Base-by-base conservation (phyloP, 805 yeast species). In the Metschnikowia arizonensis region DNA sequence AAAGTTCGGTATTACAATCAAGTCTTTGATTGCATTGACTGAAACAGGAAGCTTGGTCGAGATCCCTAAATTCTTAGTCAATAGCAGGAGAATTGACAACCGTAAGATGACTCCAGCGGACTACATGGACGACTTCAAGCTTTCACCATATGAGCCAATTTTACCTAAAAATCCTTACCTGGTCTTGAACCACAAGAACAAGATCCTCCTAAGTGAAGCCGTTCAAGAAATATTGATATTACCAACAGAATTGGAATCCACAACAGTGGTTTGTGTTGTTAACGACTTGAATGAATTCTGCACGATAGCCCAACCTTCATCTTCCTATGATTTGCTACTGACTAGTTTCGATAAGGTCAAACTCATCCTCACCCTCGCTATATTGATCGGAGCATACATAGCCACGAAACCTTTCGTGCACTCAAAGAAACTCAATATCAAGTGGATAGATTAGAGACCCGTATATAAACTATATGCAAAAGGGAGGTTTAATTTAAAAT, bases 241-340 rank as follows among this genome's bases (percentile, higher is more conserved):
- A 44, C 66, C 67, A 2, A 85, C 97, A 0, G 74, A 78, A 32
- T 68, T 89, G 42, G 98, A 91, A 64, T 86, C 96, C 1, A 89
- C 97, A 0, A 73, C 84, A 2, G 72, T 87, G 15, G 77, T 86
- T 0, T 82, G 93, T 49, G 71, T 76, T 30, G 65, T 80, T 36
- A 87, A 84, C 15, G 49, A 57, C 24, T 63, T 73, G 37, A 95
- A 88, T 59, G 61, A 85, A 5, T 90, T 86, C 66, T 86, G 90
- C 58, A 83, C 95, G 0, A 72, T 80, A 46, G 73, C 85, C 14
- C 77, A 84, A 41, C 97, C 98, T 0, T 87, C 97, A 0, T 78
- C 78, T 34, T 86, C 88, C 32, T 90, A 87, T 64, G 99, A 91
- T 65, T 71, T 79, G 41, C 72, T 91, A 61, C 77, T 82, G 21